These are phyloP conservation scores for Bidens hawaiensis DNA, from an alignment of 140 eudicot species.

Conservation along the genomic window DNA sequence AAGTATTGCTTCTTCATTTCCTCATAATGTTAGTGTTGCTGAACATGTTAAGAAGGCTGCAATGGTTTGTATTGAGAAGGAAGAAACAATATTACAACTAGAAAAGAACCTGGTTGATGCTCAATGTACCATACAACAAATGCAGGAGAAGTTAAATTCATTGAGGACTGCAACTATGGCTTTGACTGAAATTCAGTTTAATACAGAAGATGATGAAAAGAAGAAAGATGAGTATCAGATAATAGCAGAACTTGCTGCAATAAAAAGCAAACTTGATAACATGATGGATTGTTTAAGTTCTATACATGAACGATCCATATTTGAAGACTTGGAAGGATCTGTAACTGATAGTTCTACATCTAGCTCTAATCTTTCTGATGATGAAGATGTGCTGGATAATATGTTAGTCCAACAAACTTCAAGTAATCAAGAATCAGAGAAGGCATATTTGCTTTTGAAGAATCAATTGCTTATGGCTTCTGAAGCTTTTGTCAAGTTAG, in stretches of 20 bases:
- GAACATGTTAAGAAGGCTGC: conserved; percentile 71
- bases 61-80: conserved; percentile 58
- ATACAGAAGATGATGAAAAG: conserved; percentile 27
- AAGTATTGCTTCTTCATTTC: conserved; percentile 54
- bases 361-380: conserved; percentile 42
- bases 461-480: conserved; percentile 38
- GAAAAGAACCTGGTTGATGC: conserved; percentile 75
- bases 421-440: conserved; percentile 27
- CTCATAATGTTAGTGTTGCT: conserved; percentile 45
- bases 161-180: conserved; percentile 73
- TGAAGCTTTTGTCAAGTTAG: conserved; percentile 42
- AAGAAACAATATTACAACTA: conserved; percentile 48
- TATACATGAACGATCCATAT: conserved; percentile 11
- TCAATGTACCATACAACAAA: conserved; percentile 43
- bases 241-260: conserved; percentile 43
- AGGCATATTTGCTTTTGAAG: conserved; percentile 28
- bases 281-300: conserved; percentile 29
- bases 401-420: conserved; percentile 17
- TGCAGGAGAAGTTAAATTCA: conserved; percentile 63
- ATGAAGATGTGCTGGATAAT: conserved; percentile 23
- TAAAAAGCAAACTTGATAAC: conserved; percentile 36
- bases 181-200: conserved; percentile 61
- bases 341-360: conserved; percentile 37
- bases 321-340: conserved; percentile 39
- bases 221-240: conserved; percentile 34